Base-by-base conservation (phyloP, 495 filamentous ascomycete species). In the Extremus antarcticus region DNA sequence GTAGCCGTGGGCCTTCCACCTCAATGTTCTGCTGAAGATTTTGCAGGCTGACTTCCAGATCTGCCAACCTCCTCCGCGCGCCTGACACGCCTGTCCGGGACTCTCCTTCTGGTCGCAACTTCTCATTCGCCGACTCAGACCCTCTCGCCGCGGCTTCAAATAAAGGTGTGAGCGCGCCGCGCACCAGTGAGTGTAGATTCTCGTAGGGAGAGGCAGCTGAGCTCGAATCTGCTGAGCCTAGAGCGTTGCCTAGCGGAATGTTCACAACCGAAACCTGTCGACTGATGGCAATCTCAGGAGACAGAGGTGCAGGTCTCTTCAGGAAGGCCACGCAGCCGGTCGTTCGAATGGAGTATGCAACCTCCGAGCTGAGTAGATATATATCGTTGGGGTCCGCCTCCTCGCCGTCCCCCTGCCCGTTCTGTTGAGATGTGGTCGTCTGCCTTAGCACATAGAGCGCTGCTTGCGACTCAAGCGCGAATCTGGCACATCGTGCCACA, bases 11-110 rank as follows among this genome's bases (percentile, higher is more conserved):
- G 55, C 89, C 88, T 16, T 94, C 94, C 45, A 99, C 96, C 69
- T 99, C 92, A 51, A 94, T 87, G 76, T 97, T 96, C 65, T 96
- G 90, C 70, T 95, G 91, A 43, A 97, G 76, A 65, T 97, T 90
- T 55, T 86, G 74, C 53, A 99, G 76, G 56, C 83, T 90, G 52
- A 94, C 74, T 66, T 94, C 91, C 57, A 99, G 74, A 62, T 99
- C 94, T 15, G 90, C 90, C 66, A 95, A 80, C 66, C 87, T 88
- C 77, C 94, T 94, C 76, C 94, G 96, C 24, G 92, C 88, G 9
- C 89, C 88, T n/a, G 92, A 87, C 60, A 99, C 88, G 41, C 91
- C 91, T 16, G 87, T 94, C 74, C 94, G 92, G 17, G 84, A 82
- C 84, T 83, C 64, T 95, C 91, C 25, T 80, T 67, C 77, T 68